Conservation (phyloP, 1,284 basidiomycete species). For the Ustilago nuda region DNA sequence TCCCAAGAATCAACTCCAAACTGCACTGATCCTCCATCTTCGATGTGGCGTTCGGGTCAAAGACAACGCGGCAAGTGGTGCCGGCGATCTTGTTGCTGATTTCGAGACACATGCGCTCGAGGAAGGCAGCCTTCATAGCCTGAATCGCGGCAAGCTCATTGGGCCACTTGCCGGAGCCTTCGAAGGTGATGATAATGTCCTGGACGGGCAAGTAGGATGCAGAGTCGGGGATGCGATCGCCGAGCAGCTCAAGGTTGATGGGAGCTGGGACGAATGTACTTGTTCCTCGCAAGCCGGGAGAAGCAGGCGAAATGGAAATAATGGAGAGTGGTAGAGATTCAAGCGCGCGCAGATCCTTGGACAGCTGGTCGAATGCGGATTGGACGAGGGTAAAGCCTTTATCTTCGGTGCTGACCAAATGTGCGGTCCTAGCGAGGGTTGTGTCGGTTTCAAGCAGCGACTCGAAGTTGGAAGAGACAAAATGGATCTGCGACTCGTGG, state of each 20-base stretch:
- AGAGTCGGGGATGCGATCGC: constrained; percentile 63
- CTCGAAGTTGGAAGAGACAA: constrained; percentile 75
- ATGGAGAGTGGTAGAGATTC: constrained; percentile 82
- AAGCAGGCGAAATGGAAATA: constrained; percentile 78
- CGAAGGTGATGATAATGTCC: constrained; percentile 74
- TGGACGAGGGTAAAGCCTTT: constrained; percentile 79
- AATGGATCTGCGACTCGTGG: constrained; percentile 71
- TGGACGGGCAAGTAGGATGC: constrained; percentile 70
- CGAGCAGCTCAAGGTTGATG: constrained; percentile 59
- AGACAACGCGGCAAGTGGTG: constrained; percentile 70
- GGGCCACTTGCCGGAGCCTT: constrained; percentile 89
- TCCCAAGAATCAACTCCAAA: constrained; percentile 82
- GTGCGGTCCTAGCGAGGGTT: constrained; percentile 62
- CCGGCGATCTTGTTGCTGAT: constrained; percentile 57
- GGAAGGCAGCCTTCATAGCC: constrained; percentile 91
- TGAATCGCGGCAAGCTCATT: constrained; percentile 93
- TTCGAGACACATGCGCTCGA: constrained; percentile 60
- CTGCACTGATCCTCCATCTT: constrained; percentile 77
- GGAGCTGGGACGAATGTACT: constrained; percentile 81
- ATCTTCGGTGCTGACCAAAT: constrained; percentile 67
- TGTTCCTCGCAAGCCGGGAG: constrained; percentile 81
- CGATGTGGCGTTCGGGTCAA: constrained; percentile 72
- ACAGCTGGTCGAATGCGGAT: constrained; percentile 82
- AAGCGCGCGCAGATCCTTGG: constrained; percentile 81
- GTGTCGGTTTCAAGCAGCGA: constrained; percentile 74